phyloP scores from a whole-genome alignment of 78 protist genomes.

The Bodo saltans region DNA sequence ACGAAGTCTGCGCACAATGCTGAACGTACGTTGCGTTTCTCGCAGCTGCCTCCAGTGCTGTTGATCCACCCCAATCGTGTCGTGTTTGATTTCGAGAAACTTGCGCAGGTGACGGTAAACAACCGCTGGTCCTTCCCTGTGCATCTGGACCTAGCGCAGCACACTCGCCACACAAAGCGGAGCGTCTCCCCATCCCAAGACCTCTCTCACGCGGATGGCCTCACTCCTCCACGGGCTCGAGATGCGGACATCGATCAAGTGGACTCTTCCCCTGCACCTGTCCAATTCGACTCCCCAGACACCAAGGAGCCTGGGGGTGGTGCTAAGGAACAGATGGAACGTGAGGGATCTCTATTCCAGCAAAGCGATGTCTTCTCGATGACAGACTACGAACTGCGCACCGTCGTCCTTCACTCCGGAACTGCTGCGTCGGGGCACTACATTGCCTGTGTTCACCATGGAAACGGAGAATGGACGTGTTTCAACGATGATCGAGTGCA shows the following conservation, averaged over 20 bases:
- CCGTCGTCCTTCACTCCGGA: conserved; percentile 63
- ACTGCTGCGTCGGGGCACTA: conserved; percentile 55
- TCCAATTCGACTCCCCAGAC: too few relatives aligned
- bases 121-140: conserved; percentile 45
- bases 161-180: neutral
- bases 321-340: too few relatives aligned
- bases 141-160: conserved; percentile 46
- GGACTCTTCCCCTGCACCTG: neutral
- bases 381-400: conserved; percentile 47
- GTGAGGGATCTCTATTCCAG: too few relatives aligned
- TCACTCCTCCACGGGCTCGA: neutral
- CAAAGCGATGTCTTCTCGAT: too few relatives aligned
- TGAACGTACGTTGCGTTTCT: conserved; percentile 39
- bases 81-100: conserved; percentile 79
- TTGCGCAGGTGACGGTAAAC: conserved; percentile 80
- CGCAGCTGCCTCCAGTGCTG: conserved; percentile 86
- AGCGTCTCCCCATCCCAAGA: conserved; percentile 7
- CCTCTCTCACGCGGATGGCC: neutral
- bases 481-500: conserved; percentile 49
- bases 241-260: neutral
- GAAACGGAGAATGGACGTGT: conserved; percentile 28
- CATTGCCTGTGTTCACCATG: conserved; percentile 37
- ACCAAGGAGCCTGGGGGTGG: too few relatives aligned
- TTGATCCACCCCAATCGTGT: conserved; percentile 92
- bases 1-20: too few relatives aligned